These are phyloP conservation scores for Rhizopus microsporus DNA, from an alignment of 371 early-diverging fungal genomes.

Conservation along the genomic window DNA sequence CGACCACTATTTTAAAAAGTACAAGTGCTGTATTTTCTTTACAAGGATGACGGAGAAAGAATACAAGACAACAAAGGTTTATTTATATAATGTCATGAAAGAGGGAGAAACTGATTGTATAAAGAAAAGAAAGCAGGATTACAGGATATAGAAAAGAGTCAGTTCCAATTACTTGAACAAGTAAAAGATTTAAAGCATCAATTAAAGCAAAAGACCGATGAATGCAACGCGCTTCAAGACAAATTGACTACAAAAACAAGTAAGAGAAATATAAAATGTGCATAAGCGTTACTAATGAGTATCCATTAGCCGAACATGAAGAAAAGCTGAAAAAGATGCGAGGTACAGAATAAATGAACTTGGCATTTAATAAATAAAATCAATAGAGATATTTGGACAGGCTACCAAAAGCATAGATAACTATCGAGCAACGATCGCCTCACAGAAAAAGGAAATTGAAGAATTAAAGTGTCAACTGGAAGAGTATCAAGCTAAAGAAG, in stretches of 20 bases:
- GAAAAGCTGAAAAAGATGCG: constrained; percentile 50
- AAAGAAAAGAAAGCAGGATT: neutral
- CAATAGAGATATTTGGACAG: constrained; percentile 58
- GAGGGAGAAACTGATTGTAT: too few relatives aligned
- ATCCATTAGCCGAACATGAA: constrained; percentile 41
- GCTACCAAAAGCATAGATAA: constrained; percentile 63
- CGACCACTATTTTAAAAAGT: too few relatives aligned
- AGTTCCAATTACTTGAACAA: constrained; percentile 45
- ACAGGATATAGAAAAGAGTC: constrained; percentile 13
- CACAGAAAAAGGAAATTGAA: constrained; percentile 54
- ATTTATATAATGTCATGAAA: too few relatives aligned
- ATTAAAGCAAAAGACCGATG: constrained; percentile 29
- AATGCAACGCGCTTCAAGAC: constrained; percentile 34
- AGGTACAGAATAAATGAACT: constrained; percentile 25
- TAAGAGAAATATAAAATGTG: constrained; percentile 10
- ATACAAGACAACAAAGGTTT: too few relatives aligned
- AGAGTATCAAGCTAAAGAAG: constrained; percentile 39
- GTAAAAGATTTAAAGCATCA: constrained; percentile 48
- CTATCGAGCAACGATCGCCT: constrained; percentile 57
- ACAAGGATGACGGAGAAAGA: too few relatives aligned
- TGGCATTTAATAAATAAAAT: neutral
- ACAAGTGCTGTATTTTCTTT: too few relatives aligned
- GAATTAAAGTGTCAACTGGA: constrained; percentile 41
- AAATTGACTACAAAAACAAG: constrained; percentile 32
- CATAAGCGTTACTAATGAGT: too few relatives aligned